These are phyloP conservation scores for Trichaptum fuscoviolaceum DNA, from an alignment of 768 basidiomycete genomes.

Conservation along the genomic window DNA sequence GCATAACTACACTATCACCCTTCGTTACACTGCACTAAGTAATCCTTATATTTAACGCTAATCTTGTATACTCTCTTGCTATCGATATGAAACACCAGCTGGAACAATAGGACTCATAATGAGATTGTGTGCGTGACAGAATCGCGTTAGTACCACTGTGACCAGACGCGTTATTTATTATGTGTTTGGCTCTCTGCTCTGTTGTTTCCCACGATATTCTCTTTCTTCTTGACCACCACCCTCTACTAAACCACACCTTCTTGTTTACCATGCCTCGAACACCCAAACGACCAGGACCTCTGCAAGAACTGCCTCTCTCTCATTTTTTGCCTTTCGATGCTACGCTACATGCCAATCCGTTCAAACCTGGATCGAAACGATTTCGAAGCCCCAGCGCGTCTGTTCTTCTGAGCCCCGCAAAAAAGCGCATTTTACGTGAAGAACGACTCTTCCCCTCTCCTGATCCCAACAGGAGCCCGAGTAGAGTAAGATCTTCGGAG, in stretches of 20 bases:
- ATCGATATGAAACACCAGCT: no score
- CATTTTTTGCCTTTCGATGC: slow-evolving; percentile 34
- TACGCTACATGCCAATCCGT: neutral
- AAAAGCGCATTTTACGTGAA: neutral
- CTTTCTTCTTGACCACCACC: neutral
- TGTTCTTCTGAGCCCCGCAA: neutral
- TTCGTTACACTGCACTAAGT: neutral
- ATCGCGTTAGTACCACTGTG: neutral
- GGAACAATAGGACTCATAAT: no score
- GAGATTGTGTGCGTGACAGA: neutral
- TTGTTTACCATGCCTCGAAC: neutral
- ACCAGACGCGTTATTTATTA: neutral
- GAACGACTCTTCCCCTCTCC: neutral
- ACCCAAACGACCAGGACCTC: slow-evolving; percentile 37
- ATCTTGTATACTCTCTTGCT: no score
- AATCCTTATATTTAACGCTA: neutral
- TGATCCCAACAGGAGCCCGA: neutral
- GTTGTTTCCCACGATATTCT: neutral
- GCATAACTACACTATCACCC: slow-evolving; percentile 6
- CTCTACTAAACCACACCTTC: neutral
- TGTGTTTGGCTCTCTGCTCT: neutral
- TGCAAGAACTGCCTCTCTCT: slow-evolving; percentile 57
- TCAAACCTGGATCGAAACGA: neutral
- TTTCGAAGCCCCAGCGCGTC: neutral
- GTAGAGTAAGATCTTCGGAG: neutral